A percentile compares a stretch with the other conserved stretches of the same genome.
Evolutionary conservation across 768 basidiomycete genomes (phyloP).

Genomic region (Pleurotus tuber-regium): DNA sequence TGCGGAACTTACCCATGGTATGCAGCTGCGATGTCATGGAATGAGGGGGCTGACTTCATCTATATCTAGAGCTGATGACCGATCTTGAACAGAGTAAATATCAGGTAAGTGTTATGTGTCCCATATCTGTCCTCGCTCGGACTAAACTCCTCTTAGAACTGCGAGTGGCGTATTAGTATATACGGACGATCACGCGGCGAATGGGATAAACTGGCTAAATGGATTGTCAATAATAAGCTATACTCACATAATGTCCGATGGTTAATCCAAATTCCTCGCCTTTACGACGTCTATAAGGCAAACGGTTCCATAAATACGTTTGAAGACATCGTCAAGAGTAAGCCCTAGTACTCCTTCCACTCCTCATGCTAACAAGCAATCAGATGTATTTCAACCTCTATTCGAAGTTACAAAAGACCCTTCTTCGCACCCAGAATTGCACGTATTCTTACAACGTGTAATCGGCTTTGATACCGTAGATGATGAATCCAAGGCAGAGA

Average conservation of each 20-base stretch:
- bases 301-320: slow-evolving; percentile 83
- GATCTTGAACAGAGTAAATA: slow-evolving; percentile 99
- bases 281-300: slow-evolving; percentile 95
- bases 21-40: slow-evolving; percentile 10
- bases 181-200: slow-evolving; percentile 82
- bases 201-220: slow-evolving; percentile 98
- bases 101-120: slow-evolving; percentile 53
- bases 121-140: background rate
- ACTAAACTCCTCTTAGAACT: slow-evolving; percentile 53
- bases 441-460: slow-evolving; percentile 92
- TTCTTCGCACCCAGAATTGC: slow-evolving; percentile 85
- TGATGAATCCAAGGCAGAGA: slow-evolving; percentile 93
- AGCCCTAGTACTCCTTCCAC: slow-evolving; percentile 25
- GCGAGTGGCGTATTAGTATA: slow-evolving; percentile 96
- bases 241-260: slow-evolving; percentile 97
- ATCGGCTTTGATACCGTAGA: slow-evolving; percentile 99
- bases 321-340: slow-evolving; percentile 88
- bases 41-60: background rate
- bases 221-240: slow-evolving; percentile 92
- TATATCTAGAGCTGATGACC: slow-evolving; percentile 81
- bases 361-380: background rate
- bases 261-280: slow-evolving; percentile 92
- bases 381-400: slow-evolving; percentile 89
- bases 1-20: slow-evolving; percentile 91
- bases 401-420: slow-evolving; percentile 98